These are phyloP conservation scores for Cyphellophora europaea DNA, from an alignment of 2,329 filamentous ascomycete genomes.

Conservation along the genomic window DNA sequence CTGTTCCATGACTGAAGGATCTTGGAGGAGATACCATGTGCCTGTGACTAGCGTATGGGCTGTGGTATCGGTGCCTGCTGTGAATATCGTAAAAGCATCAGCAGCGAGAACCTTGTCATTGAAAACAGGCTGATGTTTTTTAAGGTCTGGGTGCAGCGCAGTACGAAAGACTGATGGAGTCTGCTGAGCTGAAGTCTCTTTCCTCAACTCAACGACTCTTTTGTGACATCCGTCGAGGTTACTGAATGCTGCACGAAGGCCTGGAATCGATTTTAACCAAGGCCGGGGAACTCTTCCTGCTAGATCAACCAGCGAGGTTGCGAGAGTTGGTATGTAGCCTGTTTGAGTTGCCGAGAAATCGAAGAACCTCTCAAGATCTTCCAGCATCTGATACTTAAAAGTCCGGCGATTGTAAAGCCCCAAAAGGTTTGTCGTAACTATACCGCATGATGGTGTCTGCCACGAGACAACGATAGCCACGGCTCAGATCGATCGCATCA, in stretches of 20 bases:
- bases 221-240: constrained; percentile 4
- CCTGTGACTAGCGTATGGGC: constrained; percentile 8
- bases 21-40: constrained; percentile 8
- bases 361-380: constrained; percentile 4
- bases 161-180: constrained; percentile 20
- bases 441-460: constrained; percentile 7
- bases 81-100: constrained; percentile 10
- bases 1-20: constrained; percentile 5
- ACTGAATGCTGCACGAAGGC: constrained; percentile 12
- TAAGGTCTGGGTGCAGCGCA: constrained; percentile 18
- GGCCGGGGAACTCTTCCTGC: no score
- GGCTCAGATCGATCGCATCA: constrained; percentile 5
- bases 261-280: constrained; percentile 5
- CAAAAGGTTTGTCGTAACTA: constrained; percentile 7
- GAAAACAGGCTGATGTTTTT: constrained; percentile 19
- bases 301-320: no score
- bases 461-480: constrained; percentile 6
- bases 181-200: constrained; percentile 1
- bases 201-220: constrained; percentile 5
- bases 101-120: constrained; percentile 13
- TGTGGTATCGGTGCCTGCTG: constrained; percentile 13
- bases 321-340: constrained; percentile 22
- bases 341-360: no score
- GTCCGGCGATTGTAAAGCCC: constrained; percentile 1
- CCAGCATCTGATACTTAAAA: constrained; percentile 5